Conservation (phyloP, 371 early-diverging fungal genomes). For the Syncephalastrum racemosum region DNA sequence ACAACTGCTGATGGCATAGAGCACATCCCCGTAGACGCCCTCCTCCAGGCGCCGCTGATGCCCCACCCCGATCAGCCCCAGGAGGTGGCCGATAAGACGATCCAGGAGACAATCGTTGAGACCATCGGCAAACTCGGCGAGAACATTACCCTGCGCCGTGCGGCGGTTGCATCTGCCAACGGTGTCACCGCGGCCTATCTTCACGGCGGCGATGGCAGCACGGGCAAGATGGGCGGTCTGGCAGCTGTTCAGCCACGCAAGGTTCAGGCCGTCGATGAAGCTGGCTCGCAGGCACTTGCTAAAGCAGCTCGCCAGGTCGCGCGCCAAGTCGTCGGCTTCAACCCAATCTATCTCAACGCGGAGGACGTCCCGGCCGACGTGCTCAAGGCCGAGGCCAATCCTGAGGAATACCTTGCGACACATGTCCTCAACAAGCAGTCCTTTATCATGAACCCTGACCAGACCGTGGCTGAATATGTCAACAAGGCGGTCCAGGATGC, state of each 20-base stretch:
- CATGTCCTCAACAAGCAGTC: conserved; percentile 70
- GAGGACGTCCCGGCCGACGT: conserved; percentile 52
- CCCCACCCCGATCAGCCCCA: conserved; percentile 49
- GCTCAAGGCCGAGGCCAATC: conserved; percentile 29
- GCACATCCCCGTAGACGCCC: conserved; percentile 35
- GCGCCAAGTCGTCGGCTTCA: conserved; percentile 79
- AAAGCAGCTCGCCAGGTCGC: conserved; percentile 71
- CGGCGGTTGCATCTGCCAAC: conserved; percentile 35
- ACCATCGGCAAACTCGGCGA: conserved; percentile 87
- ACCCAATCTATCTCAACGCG: conserved; percentile 53
- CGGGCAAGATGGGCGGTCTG: conserved; percentile 72
- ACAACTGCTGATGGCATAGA: conserved; percentile 37
- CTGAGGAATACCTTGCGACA: conserved; percentile 53
- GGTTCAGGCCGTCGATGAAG: conserved; percentile 28
- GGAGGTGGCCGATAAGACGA: conserved; percentile 38
- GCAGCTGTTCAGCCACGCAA: conserved; percentile 55
- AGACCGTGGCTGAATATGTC: conserved; percentile 51
- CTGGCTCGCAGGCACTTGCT: conserved; percentile 30
- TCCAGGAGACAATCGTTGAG: conserved; percentile 67
- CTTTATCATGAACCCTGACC: conserved; percentile 77
- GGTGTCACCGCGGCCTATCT: conserved; percentile 59
- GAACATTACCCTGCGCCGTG: conserved; percentile 81
- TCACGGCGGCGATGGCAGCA: conserved; percentile 68
- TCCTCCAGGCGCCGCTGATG: conserved; percentile 55
- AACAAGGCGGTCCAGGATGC: conserved; percentile 30